Conservation (phyloP, 176 grass and related monocot genomes). For the Oryza longistaminata region DNA sequence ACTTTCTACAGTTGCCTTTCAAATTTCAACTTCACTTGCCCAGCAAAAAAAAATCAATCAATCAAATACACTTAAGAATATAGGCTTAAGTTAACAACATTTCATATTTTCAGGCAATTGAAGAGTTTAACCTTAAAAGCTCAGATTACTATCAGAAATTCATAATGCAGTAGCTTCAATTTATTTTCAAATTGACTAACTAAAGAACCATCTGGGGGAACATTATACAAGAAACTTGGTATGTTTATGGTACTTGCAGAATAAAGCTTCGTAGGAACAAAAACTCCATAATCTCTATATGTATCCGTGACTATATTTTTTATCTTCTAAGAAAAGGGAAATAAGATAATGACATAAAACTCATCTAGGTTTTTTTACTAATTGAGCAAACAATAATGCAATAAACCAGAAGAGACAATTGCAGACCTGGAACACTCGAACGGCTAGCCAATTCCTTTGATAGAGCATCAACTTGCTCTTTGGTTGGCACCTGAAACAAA, state of each 20-base stretch:
- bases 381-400: slow-evolving; percentile 11
- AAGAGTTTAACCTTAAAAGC: not conserved
- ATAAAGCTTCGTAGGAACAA: not conserved
- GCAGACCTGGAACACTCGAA: slow-evolving; percentile 79
- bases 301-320: slow-evolving; percentile 21
- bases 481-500: slow-evolving; percentile 77
- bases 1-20: not conserved
- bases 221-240: not conserved
- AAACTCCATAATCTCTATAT: not conserved
- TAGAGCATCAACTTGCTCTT: slow-evolving; percentile 83
- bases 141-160: not conserved
- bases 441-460: slow-evolving; percentile 72
- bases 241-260: not conserved
- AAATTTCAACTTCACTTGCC: no score
- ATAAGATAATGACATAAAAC: not conserved
- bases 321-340: not conserved
- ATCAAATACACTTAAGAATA: not conserved
- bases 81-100: not conserved
- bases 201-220: not conserved
- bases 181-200: not conserved
- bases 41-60: no score
- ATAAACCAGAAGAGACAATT: not conserved
- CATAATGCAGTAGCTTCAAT: not conserved
- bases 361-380: not conserved
- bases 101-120: not conserved